These are phyloP conservation scores for Aureobasidium pullulans DNA, from an alignment of 2,329 filamentous ascomycete species.

Conservation along the genomic window DNA sequence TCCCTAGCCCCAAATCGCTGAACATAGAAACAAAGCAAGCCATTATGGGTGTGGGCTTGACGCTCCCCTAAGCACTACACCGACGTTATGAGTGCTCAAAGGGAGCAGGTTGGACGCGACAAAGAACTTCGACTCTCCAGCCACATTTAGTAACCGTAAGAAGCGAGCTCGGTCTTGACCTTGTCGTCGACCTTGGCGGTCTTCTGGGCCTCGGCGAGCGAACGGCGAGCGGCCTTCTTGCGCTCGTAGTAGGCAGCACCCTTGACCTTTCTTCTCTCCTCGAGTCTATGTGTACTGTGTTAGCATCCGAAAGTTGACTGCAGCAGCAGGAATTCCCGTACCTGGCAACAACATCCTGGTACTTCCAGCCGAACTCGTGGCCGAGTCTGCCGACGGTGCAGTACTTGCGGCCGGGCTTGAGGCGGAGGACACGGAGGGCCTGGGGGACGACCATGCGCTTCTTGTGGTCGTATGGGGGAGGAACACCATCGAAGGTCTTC, in stretches of 20 bases:
- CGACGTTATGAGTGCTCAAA: slow-evolving; percentile 12
- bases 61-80: slow-evolving; percentile 6
- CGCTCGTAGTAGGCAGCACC: slow-evolving; percentile 98
- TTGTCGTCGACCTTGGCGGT: slow-evolving; percentile 78
- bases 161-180: slow-evolving; percentile 80
- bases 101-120: slow-evolving; percentile 7
- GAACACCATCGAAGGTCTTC: slow-evolving; percentile 99
- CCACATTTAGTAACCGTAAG: slow-evolving; percentile 74
- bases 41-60: slow-evolving; percentile 13
- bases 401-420: slow-evolving; percentile 99
- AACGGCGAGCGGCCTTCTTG: slow-evolving; percentile 94
- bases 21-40: slow-evolving; percentile 14
- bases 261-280: slow-evolving; percentile 99
- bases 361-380: slow-evolving; percentile 99
- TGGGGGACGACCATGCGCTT: slow-evolving; percentile 99
- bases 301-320: slow-evolving; percentile 10
- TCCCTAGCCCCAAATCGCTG: slow-evolving; percentile 14
- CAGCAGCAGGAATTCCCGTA: slow-evolving; percentile 41
- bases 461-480: slow-evolving; percentile 98
- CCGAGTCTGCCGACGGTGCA: slow-evolving; percentile 97
- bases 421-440: slow-evolving; percentile 88
- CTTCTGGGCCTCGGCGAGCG: slow-evolving; percentile 89
- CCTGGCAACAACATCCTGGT: slow-evolving; percentile 98
- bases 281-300: slow-evolving; percentile 58
- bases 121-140: slow-evolving; percentile 7